Evolutionary conservation across 257 asterid species (phyloP).

Genomic region (Voacanga thouarsii): DNA sequence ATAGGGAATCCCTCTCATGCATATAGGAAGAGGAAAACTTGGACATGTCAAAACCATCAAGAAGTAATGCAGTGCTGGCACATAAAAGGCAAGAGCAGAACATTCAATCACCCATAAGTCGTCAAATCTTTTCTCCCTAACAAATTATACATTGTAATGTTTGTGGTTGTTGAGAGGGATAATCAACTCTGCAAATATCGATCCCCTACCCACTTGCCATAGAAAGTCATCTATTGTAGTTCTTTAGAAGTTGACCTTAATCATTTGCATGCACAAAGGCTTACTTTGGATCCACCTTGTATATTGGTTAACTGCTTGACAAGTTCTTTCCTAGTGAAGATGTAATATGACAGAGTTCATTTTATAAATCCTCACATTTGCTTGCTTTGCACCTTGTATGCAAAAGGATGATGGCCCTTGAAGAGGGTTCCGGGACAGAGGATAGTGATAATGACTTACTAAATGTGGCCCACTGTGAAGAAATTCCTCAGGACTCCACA

Average conservation of each 20-base stretch:
- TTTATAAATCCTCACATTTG: neutral
- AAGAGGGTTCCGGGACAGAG: constrained; percentile 87
- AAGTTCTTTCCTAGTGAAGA: neutral
- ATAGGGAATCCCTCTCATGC: neutral
- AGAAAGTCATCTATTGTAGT: neutral
- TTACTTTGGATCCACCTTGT: neutral
- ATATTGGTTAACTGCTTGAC: neutral
- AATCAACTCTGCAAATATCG: too few relatives aligned
- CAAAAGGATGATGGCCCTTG: constrained; percentile 70
- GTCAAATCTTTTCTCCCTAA: neutral
- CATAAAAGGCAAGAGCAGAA: neutral
- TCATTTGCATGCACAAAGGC: neutral
- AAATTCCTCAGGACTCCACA: constrained; percentile 22
- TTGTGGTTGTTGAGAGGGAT: neutral
- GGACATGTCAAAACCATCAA: neutral
- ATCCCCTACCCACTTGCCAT: neutral
- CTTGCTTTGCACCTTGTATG: constrained; percentile 12
- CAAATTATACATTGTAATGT: neutral
- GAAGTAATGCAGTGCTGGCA: neutral
- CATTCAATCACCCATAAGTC: neutral
- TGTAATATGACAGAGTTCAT: neutral
- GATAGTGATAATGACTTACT: constrained; percentile 58
- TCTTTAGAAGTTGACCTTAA: neutral
- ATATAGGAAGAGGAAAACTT: neutral
- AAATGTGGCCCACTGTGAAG: constrained; percentile 25